Evolutionary conservation across 2,329 filamentous ascomycete species (phyloP), one percentile per base, ranked within the genome.

Genomic region (Nemania serpens): DNA sequence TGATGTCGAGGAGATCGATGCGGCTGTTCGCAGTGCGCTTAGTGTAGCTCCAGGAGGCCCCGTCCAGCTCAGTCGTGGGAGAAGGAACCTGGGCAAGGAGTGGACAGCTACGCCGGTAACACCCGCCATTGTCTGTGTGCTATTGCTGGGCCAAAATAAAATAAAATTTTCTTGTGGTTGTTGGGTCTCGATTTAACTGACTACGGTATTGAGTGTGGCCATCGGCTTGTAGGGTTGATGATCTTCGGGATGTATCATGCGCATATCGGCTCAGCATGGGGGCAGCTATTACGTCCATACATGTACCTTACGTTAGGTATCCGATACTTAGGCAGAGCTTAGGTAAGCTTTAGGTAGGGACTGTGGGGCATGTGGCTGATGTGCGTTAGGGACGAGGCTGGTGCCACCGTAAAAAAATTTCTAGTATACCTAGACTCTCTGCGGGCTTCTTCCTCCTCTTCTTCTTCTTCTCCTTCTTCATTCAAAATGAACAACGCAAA

Each of bases 51-150:
- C 68, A 2, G 67, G 64, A 39, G 75, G 70, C 22, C 71, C 72
- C 48, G 69, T 74, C 83, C 83, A 86, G 75, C 84, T 86, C 18
- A 86, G 74, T 20, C 80, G 78, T 3, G 84, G 84, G 15, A 85
- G 79, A 12, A 86, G 75, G 62, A 85, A 86, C 33, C 78, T 76
- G 17, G 84, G 83, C 10, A 85, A 69, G 39, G 78, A 73, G 59
- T 81, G 79, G 1, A 73, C 70, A 10, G 76, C 70, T 56, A 59
- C 66, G 33, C 67, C 58, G 18, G 66, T 53, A 10, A 63, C 55
- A 41, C 68, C 70, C 60, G 75, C 75, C 64, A 74, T 75, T n/a
- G 20, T 48, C 56, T 34, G 29, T 13, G 25, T 33, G 18, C 36
- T 39, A n/a, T 5, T 39, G 36, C 11, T 39, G 36, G 5, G 25